Conservation (phyloP, 1,139 yeast species). For the Yamadazyma atmosphaerica region DNA sequence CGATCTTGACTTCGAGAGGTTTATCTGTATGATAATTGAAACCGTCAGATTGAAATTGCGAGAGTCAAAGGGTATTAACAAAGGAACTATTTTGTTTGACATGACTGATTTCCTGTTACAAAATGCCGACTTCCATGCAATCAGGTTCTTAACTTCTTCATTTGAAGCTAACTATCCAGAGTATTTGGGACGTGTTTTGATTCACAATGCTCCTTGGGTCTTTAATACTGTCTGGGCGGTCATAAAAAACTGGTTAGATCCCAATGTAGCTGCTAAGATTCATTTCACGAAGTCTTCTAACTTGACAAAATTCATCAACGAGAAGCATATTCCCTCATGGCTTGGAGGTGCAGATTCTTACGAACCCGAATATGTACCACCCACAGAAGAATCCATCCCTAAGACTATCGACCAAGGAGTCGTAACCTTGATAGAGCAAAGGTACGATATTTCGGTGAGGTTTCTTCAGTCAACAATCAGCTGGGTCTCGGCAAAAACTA, state of each 20-base stretch:
- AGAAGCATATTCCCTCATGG: constrained; percentile 54
- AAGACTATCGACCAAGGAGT: constrained; percentile 36
- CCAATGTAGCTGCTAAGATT: constrained; percentile 82
- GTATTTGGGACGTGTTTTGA: constrained; percentile 68
- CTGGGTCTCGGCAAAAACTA: constrained; percentile 62
- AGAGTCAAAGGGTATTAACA: constrained; percentile 59
- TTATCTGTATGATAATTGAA: constrained; percentile 69
- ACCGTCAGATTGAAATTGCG: constrained; percentile 58
- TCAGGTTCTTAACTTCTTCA: constrained; percentile 71
- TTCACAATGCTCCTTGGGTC: constrained; percentile 91
- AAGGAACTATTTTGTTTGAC: constrained; percentile 76
- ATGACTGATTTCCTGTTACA: constrained; percentile 70
- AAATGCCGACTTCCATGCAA: constrained; percentile 83
- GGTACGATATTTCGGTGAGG: constrained; percentile 45
- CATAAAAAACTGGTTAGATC: constrained; percentile 84
- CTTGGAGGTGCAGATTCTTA: constrained; percentile 67
- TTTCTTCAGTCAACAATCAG: constrained; percentile 57
- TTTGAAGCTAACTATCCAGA: constrained; percentile 92
- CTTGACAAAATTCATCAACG: constrained; percentile 54
- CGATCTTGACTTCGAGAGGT: constrained; percentile 63
- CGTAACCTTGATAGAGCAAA: constrained; percentile 31
- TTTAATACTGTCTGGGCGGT: constrained; percentile 85
- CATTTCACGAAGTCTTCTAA: constrained; percentile 66
- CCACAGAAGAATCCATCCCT: constrained; percentile 27
- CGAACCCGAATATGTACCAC: constrained; percentile 56